A percentile compares a stretch with the other conserved stretches of the same genome.
Conservation (phyloP, 805 yeast genomes). For the Metschnikowia proteae region DNA sequence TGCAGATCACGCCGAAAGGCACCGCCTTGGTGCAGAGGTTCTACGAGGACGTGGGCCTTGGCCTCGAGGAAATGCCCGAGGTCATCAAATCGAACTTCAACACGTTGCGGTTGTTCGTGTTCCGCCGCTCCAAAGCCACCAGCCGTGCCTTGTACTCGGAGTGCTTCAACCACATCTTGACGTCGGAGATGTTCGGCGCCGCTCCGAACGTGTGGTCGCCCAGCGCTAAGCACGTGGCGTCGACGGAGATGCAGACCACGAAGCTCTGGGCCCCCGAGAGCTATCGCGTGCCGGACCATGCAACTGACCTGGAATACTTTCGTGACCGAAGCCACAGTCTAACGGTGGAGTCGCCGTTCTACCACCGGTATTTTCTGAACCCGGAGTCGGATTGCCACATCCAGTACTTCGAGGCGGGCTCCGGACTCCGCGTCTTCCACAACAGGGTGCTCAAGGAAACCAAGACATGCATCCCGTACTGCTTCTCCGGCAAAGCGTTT, state of each 20-base stretch:
- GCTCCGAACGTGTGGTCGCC: slow-evolving; percentile 70
- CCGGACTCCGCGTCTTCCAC: slow-evolving; percentile 61
- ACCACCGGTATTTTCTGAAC: slow-evolving; percentile 75
- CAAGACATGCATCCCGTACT: slow-evolving; percentile 30
- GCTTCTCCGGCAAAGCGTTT: slow-evolving; percentile 71
- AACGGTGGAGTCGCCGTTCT: slow-evolving; percentile 52
- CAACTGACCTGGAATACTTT: background rate
- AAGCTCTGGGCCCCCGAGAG: background rate
- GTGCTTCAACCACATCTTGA: slow-evolving; percentile 61
- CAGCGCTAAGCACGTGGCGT: slow-evolving; percentile 34
- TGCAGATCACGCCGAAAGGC: slow-evolving; percentile 94
- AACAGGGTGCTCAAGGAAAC: slow-evolving; percentile 32
- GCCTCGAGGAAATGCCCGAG: slow-evolving; percentile 33
- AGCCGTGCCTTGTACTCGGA: slow-evolving; percentile 61
- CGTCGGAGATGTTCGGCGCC: slow-evolving; percentile 59
- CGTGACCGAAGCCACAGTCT: background rate
- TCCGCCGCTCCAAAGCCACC: slow-evolving; percentile 55
- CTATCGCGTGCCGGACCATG: background rate
- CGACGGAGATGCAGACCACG: slow-evolving; percentile 1
- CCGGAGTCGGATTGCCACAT: slow-evolving; percentile 81
- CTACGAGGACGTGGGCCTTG: slow-evolving; percentile 54
- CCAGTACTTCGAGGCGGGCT: slow-evolving; percentile 69
- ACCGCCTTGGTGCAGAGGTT: slow-evolving; percentile 63
- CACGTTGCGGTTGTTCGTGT: slow-evolving; percentile 63
- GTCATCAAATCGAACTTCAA: slow-evolving; percentile 59